Base-by-base conservation (phyloP, 169 alveolate species). In the Cryptosporidium felis region DNA sequence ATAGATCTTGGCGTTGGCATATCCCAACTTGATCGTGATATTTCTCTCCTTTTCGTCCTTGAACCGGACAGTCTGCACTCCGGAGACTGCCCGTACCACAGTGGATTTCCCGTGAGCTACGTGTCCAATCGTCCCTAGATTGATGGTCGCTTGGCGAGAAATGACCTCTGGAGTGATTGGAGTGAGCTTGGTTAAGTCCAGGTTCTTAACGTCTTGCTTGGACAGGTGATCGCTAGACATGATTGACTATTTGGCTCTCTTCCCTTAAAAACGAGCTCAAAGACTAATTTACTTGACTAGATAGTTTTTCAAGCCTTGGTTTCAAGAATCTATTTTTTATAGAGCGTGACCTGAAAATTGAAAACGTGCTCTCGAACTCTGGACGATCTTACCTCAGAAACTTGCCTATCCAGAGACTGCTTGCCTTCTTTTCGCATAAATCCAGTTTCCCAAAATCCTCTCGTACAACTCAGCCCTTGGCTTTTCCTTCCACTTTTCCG, bases 21-120 rank as follows among this genome's bases (percentile, higher is more conserved):
- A 98, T 30, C 82, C 89, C 46, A 98, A 91, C 82, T 97, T 96
- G 81, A 97, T 97, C 40, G 99, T 97, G 81, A 97, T 97, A 90
- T 98, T 98, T 82, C 99, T 92, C 65, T 96, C 97, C 82, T 95
- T 94, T 79, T 97, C 99, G 74, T 94, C 96, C 88, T 96, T 96
- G 92, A 95, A 96, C 16, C 97, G 91, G 16, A 97, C 98, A 2
- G 99, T 97, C 85, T 95, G 97, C 2, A 96, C 98, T 28, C 99
- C 99, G 10, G 99, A 95, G 34, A 98, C 94, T 10, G 99, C 99
- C 56, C 96, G 92, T 28, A 98, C 99, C 18, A 97, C 95, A 0
- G 99, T 98, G 5, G 99, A 97, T 91, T 98, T 98, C n/a, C 99
- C 99, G 90, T 98, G 99, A 6, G 99, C 99, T 89, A 98, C 99